Percentiles rank a stretch among this genome's conserved stretches.
Conservation (phyloP, 2,329 filamentous ascomycete genomes). For the Monilinia polystroma region DNA sequence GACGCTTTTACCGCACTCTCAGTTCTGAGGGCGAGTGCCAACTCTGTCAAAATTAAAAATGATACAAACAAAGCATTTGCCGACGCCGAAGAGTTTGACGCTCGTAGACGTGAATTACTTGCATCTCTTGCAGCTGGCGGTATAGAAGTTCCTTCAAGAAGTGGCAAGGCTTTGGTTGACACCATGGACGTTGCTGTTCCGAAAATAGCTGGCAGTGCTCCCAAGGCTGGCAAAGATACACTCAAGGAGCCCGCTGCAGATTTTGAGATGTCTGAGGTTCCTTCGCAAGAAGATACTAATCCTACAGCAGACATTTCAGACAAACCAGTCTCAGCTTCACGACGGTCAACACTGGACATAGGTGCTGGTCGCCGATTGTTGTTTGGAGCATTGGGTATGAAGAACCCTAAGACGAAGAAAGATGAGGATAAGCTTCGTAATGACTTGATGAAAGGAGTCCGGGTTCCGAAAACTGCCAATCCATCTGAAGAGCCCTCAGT, state of each 20-base stretch:
- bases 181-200: not conserved
- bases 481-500: slow-evolving; percentile 24
- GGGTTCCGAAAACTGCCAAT: slow-evolving; percentile 42
- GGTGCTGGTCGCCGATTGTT: slow-evolving; percentile 65
- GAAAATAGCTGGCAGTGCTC: slow-evolving; percentile 1
- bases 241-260: not conserved
- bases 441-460: slow-evolving; percentile 57
- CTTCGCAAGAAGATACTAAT: not conserved
- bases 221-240: not conserved
- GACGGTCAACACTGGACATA: slow-evolving; percentile 49
- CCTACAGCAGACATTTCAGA: not conserved
- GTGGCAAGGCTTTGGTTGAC: not conserved
- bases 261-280: not conserved
- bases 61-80: slow-evolving; percentile 18
- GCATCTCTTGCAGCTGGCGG: slow-evolving; percentile 52
- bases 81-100: slow-evolving; percentile 47
- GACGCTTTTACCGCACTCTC: slow-evolving; percentile 31
- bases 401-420: slow-evolving; percentile 64
- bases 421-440: slow-evolving; percentile 64
- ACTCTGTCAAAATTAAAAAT: slow-evolving; percentile 11
- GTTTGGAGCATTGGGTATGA: slow-evolving; percentile 70
- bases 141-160: slow-evolving; percentile 45
- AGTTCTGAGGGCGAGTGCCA: slow-evolving; percentile 28
- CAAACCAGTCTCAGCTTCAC: slow-evolving; percentile 9
- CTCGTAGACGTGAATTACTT: slow-evolving; percentile 51